phyloP scores from a whole-genome alignment of 2,329 filamentous ascomycete species.

The Calonectria crousiana region DNA sequence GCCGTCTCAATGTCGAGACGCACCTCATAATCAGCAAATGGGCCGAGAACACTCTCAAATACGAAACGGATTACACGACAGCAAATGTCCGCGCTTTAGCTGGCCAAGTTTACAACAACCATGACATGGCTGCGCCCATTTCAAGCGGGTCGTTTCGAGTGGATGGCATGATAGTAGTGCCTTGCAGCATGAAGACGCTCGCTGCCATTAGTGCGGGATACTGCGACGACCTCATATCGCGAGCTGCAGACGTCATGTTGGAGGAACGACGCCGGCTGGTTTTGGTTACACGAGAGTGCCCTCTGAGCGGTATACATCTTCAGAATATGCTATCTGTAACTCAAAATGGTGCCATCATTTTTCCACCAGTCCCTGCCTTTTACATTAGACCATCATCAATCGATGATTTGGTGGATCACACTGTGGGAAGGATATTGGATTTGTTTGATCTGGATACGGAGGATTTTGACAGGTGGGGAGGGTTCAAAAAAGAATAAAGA shows the following conservation, averaged over 20 bases:
- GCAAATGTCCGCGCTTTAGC: background rate
- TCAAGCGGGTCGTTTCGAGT: conserved; percentile 6
- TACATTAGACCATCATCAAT: conserved; percentile 55
- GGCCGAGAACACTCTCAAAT: conserved; percentile 3
- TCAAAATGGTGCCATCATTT: conserved; percentile 55
- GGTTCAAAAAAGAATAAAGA: background rate
- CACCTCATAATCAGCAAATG: conserved; percentile 20
- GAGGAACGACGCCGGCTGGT: conserved; percentile 58
- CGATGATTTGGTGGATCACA: conserved; percentile 53
- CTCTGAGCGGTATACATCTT: conserved; percentile 60
- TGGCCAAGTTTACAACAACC: background rate
- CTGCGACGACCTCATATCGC: conserved; percentile 58
- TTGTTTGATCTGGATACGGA: background rate
- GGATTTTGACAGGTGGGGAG: background rate
- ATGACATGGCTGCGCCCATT: conserved; percentile 5
- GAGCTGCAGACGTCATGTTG: conserved; percentile 59
- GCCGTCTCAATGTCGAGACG: conserved; percentile 9
- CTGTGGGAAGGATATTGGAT: background rate
- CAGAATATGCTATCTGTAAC: conserved; percentile 57
- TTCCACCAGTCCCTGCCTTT: conserved; percentile 58
- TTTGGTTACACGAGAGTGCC: conserved; percentile 57
- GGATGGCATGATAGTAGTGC: conserved; percentile 61
- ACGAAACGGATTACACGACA: conserved; percentile 7
- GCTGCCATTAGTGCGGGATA: conserved; percentile 55
- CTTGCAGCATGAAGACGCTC: conserved; percentile 63